Base-by-base conservation (phyloP, 1,284 basidiomycete genomes). In the Xanthoconium separans region DNA sequence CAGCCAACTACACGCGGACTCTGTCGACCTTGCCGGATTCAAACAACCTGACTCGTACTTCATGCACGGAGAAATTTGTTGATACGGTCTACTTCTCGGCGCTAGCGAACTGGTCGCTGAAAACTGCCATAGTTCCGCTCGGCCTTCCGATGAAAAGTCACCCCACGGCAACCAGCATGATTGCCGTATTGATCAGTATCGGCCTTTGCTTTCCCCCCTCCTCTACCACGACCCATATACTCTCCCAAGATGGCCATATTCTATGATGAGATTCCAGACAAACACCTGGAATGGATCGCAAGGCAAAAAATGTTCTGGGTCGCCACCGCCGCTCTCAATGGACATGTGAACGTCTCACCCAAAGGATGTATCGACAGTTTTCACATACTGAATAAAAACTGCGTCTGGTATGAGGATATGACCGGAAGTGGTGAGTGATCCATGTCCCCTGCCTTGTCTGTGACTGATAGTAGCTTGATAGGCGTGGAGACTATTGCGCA, bases 281-380 rank as follows among this genome's bases (percentile, higher is more conserved):
- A 73, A 46, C 66, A 78, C 18, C 58, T 76, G 20, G 63, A 72
- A 52, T 84, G 80, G 82, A 77, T 84, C 16, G 52, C 70, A 15
- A 71, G 75, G 52, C 82, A 84, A 62, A 73, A 80, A 34, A 73
- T 83, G 54, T 84, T 84, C 61, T 85, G 80, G 79, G 79, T 84
- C 5, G 80, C 79, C 0, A 78, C 79, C 3, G 78, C 81, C 0
- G 81, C 82, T 6, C 73, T 83, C 10, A 70, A 77, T 10, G 83
- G 82, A 0, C 77, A 81, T 51, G 73, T 84, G 40, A 84, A 84
- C 56, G 59, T 84, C 27, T 82, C 80, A 0, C 79, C 81, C 0
- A 84, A 84, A 29, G 68, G 62, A 33, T 56, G 30, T n/a, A 51
- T 67, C 12, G 56, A 60, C 6, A 65, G 63, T 16, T 83, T 84